These are phyloP conservation scores for Lentinula sp. DNA, from an alignment of 768 basidiomycete species.

Conservation along the genomic window DNA sequence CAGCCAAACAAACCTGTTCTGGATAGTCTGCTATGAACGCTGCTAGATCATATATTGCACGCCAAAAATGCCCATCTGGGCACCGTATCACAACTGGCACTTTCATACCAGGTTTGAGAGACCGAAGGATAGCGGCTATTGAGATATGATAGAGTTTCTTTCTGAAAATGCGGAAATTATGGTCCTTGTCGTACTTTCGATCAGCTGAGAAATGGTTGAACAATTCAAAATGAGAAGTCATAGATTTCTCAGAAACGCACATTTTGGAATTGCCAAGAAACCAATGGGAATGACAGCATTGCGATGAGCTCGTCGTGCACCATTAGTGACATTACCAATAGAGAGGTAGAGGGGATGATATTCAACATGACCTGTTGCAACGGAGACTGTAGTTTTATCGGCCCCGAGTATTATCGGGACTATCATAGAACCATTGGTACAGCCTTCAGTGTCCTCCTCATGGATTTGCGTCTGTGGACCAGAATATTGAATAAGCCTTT, in stretches of 20 bases:
- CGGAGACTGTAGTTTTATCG: slow-evolving; percentile 32
- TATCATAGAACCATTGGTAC: slow-evolving; percentile 16
- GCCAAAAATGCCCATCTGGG: slow-evolving; percentile 21
- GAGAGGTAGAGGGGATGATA: slow-evolving; percentile 30
- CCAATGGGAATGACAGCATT: slow-evolving; percentile 17
- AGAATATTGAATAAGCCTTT: slow-evolving; percentile 13
- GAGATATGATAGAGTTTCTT: slow-evolving; percentile 15
- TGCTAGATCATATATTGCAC: slow-evolving; percentile 16
- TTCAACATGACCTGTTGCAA: slow-evolving; percentile 28
- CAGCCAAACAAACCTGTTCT: slow-evolving; percentile 16
- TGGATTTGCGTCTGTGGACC: background rate
- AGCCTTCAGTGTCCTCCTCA: slow-evolving; percentile 2
- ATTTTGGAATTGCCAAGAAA: slow-evolving; percentile 25
- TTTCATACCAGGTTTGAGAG: slow-evolving; percentile 15
- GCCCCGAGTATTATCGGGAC: slow-evolving; percentile 29
- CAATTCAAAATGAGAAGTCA: background rate
- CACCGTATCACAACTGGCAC: slow-evolving; percentile 14
- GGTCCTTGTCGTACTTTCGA: slow-evolving; percentile 7
- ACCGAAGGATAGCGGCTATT: slow-evolving; percentile 12
- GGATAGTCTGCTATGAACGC: slow-evolving; percentile 25
- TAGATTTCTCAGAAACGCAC: slow-evolving; percentile 11
- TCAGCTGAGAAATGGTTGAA: slow-evolving; percentile 2
- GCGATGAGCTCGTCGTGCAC: slow-evolving; percentile 22
- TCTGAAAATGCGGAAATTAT: slow-evolving; percentile 9
- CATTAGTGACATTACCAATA: slow-evolving; percentile 25